phyloP scores from a whole-genome alignment of 75 land plant genomes.

The Larix kaempferi region DNA sequence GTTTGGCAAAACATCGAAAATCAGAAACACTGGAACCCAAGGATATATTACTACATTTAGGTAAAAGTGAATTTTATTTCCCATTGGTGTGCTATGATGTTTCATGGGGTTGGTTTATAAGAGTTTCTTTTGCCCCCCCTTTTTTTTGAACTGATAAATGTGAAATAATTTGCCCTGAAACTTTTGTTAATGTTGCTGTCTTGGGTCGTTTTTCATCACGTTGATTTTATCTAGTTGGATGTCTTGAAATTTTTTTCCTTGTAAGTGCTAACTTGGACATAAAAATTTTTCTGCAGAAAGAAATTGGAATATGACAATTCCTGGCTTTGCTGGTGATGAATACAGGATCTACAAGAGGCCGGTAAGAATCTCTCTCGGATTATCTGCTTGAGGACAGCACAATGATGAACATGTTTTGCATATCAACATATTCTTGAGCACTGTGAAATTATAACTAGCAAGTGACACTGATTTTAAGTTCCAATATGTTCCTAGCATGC shows the following conservation, averaged over 20 bases:
- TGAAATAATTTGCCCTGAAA: background rate
- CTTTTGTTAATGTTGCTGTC: background rate
- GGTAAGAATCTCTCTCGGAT: conserved; percentile 24
- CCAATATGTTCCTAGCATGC: background rate
- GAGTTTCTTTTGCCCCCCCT: background rate
- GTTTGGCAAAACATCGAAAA: conserved; percentile 89
- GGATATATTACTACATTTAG: conserved; percentile 83
- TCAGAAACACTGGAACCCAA: conserved; percentile 79
- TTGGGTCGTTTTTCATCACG: background rate
- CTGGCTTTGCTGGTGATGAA: conserved; percentile 89
- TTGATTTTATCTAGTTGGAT: conserved; percentile 3
- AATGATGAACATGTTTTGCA: background rate
- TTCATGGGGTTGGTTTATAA: background rate
- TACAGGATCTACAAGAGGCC: conserved; percentile 73
- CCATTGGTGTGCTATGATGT: background rate
- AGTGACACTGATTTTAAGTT: background rate
- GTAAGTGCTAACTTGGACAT: background rate
- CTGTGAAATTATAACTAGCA: background rate
- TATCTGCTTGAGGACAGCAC: background rate
- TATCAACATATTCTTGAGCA: background rate
- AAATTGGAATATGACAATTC: conserved; percentile 79
- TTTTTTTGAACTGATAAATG: background rate
- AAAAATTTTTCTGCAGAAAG: conserved; percentile 39
- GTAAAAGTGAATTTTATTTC: conserved; percentile 20
- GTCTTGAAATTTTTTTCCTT: background rate